Base-by-base conservation (phyloP, 2,329 filamentous ascomycete genomes). In the Ophiostoma sp. region DNA sequence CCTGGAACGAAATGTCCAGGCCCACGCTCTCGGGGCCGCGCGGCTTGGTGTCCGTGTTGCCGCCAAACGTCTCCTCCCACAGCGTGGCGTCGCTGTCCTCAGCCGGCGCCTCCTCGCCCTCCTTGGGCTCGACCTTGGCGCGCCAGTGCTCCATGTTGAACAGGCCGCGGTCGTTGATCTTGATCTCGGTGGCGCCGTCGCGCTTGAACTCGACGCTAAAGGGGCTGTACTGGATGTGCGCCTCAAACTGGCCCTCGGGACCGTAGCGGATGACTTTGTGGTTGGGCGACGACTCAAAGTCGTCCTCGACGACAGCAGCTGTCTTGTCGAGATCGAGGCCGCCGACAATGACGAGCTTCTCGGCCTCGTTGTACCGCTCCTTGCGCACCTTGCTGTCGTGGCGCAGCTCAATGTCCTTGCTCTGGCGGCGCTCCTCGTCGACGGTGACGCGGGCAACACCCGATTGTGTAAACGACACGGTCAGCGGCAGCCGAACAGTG, bases 1-100 rank as follows among this genome's bases (percentile, higher is more conserved):
- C 93, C 1, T 91, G 88, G 80, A 99, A 99, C 0, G 90, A 89
- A 75, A 99, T 94, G 77, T 99, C 95, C 71, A 99, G 81, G 17
- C 87, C 93, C 64, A 99, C 85, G 77, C 94, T 95, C 80, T 99
- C 95, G 0, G 95, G 95, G 1, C 95, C 95, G 76, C 89, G 89
- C n/a, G 95, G 94, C 80, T 99, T 99, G 5, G 90, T 87, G 79
- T 99, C 95, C 0, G 94, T 98, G 78, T 95, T 96, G 72, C 94
- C 94, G 73, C 94, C 94, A 79, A 99, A 99, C 0, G 86, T 87
- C 82, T 99, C 95, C 7, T 99, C 95, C 95, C 95, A 99, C 93
- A 93, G 97, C 3, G 94, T 97, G 80, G 89, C 91, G 77, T 97
- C 91, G 74, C 95, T 91, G 73, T 90, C 87, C 17, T 27, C 23